Conservation (phyloP, 2,329 filamentous ascomycete species). For the Chalaropsis ovoidea region DNA sequence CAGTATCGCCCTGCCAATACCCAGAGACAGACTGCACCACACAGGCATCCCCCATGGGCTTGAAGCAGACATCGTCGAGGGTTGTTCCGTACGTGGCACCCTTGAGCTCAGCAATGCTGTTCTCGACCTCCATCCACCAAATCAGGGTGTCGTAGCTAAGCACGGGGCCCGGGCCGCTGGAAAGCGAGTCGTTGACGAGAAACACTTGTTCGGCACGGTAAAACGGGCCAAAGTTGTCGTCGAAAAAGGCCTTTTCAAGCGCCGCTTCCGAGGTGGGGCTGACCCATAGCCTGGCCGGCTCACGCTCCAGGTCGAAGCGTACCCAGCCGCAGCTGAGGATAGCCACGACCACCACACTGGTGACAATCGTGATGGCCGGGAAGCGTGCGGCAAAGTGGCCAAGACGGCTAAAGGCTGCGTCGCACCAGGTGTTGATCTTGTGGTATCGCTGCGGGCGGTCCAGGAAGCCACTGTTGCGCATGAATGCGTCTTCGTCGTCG, state of each 20-base stretch:
- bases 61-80: constrained; percentile 83
- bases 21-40: constrained; percentile 87
- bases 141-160: constrained; percentile 76
- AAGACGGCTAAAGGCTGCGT: constrained; percentile 67
- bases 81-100: constrained; percentile 57
- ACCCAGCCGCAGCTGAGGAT: constrained; percentile 81
- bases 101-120: constrained; percentile 60
- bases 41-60: constrained; percentile 79
- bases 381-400: constrained; percentile 74
- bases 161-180: constrained; percentile 59
- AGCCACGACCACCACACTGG: constrained; percentile 63
- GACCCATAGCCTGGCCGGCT: constrained; percentile 93
- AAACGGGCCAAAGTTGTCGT: constrained; percentile 86
- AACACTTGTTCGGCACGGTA: constrained; percentile 91
- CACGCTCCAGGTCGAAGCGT: constrained; percentile 76
- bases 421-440: constrained; percentile 70
- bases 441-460: constrained; percentile 74
- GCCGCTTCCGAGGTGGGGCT: constrained; percentile 84
- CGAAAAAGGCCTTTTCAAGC: constrained; percentile 88
- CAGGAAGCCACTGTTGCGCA: constrained; percentile 63
- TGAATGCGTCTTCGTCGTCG: constrained; percentile 55
- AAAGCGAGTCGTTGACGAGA: constrained; percentile 72
- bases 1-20: constrained; percentile 65
- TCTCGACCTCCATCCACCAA: constrained; percentile 93
- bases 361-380: constrained; percentile 69